Base-by-base conservation (phyloP, 495 filamentous ascomycete species). In the Umbilicaria muhlenbergii region DNA sequence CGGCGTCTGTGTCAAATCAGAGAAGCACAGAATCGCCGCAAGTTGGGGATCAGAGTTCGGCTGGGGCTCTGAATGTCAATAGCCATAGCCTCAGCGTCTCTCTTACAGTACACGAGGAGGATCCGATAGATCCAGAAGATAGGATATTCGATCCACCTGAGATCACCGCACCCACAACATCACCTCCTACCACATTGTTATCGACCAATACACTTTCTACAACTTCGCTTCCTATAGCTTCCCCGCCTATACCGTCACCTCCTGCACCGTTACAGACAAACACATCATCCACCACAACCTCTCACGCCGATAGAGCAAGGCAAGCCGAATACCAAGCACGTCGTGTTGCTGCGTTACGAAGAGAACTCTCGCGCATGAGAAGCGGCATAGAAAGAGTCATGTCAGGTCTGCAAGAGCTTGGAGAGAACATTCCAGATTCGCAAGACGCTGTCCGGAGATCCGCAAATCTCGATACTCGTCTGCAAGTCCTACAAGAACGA, bases 341-440 rank as follows among this genome's bases (percentile, higher is more conserved):
- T 5, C 46, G 17, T 18, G 18, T 57, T 4, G 46, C 54, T 35
- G 54, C 54, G 8, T 44, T 57, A 11, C 52, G 54, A 13, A 46
- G 54, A 18, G 54, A 57, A 43, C 47, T 57, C 12, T 36, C 49
- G 14, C 45, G 52, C 2, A 52, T 57, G 48, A 48, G 54, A 17
- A 52, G 46, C 34, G 52, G 54, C 37, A 54, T 55, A 28, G 54
- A 57, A 34, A 49, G 54, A 15, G 52, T 57, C 33, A 50, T 57
- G 11, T 40, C 54, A 14, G 52, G 54, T 5, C 47, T 57, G 11
- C 42, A 47, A 13, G 52, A 52, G 14, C 34, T 57, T 2, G 54
- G 54, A 34, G 54, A 57, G 38, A 35, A 41, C 16, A 47, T 55
- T 4, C 46, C 42, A 3, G 50, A 49, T 31, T 36, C 42, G 18